Evolutionary conservation across 768 basidiomycete species (phyloP).

Genomic region (Lactarius sp.): DNA sequence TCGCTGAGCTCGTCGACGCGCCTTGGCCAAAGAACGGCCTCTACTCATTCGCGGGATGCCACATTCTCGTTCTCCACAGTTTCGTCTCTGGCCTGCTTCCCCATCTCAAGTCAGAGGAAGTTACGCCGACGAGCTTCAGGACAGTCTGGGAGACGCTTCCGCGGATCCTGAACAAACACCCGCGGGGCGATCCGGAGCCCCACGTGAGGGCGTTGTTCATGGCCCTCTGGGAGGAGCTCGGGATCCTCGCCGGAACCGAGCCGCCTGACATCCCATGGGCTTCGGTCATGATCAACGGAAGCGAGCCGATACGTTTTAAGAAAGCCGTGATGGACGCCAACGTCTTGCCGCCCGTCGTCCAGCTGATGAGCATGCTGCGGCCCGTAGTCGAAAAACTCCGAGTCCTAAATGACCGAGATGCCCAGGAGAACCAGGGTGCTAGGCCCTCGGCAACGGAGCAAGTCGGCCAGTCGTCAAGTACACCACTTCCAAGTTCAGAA

Average conservation of each 20-base stretch:
- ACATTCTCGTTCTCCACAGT: conserved; percentile 3
- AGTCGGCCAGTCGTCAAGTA: background rate
- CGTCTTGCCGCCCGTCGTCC: background rate
- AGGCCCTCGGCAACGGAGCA: background rate
- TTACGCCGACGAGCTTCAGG: conserved; percentile 5
- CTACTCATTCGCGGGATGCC: background rate
- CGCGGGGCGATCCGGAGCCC: background rate
- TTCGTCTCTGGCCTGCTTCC: background rate
- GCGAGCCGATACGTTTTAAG: background rate
- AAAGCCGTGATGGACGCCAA: background rate
- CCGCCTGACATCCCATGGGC: background rate
- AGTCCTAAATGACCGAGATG: background rate
- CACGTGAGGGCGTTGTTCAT: background rate
- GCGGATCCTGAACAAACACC: background rate
- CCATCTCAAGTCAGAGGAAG: background rate
- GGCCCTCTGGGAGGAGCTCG: conserved; percentile 1
- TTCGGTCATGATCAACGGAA: background rate
- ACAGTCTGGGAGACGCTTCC: conserved; percentile 7
- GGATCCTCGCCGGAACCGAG: background rate
- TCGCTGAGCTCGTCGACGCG: background rate
- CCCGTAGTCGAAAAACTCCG: background rate
- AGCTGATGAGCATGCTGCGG: conserved; percentile 14
- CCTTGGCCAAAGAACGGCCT: background rate
- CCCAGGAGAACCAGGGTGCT: background rate
- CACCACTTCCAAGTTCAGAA: background rate